Conservation (phyloP, 176 grass and related monocot species). For the Cocos nucifera region DNA sequence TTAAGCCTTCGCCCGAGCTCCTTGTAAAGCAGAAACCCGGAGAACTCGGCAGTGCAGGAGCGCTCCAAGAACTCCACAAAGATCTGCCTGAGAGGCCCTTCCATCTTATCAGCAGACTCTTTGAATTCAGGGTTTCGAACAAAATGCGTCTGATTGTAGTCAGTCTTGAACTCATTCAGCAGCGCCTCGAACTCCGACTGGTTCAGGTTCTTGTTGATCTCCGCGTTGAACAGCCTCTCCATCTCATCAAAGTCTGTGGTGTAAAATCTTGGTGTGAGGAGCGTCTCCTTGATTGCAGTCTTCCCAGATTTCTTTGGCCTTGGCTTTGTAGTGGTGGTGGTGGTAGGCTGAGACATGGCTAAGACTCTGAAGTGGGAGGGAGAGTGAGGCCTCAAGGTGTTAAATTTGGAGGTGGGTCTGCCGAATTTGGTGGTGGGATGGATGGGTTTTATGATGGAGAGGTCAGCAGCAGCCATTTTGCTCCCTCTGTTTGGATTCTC, state of each 20-base stretch:
- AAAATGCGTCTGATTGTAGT: constrained; percentile 99
- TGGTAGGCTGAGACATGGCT: constrained; percentile 17
- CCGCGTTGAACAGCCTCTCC: constrained; percentile 86
- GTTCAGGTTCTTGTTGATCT: constrained; percentile 96
- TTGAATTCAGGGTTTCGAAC: constrained; percentile 92
- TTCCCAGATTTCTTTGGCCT: constrained; percentile 25
- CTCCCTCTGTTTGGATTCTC: background rate
- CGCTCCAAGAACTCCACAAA: constrained; percentile 98
- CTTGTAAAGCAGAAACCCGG: constrained; percentile 93
- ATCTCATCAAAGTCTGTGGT: constrained; percentile 97
- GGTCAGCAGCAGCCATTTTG: constrained; percentile 49
- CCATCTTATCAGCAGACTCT: constrained; percentile 74
- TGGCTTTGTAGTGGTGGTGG: constrained; percentile 24
- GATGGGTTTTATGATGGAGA: constrained; percentile 62
- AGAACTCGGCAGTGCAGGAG: constrained; percentile 95
- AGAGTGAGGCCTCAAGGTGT: constrained; percentile 9
- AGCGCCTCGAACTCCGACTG: constrained; percentile 83
- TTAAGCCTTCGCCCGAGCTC: constrained; percentile 93
- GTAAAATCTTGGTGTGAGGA: constrained; percentile 87
- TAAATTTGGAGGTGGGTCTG: constrained; percentile 20
- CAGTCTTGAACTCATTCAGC: constrained; percentile 97
- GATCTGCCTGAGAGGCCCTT: constrained; percentile 73
- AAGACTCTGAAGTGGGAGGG: constrained; percentile 20
- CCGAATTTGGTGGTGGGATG: constrained; percentile 19
- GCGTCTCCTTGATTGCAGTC: constrained; percentile 77